Conservation (phyloP, 2,329 filamentous ascomycete species). For the Pestalotiopsis fici region DNA sequence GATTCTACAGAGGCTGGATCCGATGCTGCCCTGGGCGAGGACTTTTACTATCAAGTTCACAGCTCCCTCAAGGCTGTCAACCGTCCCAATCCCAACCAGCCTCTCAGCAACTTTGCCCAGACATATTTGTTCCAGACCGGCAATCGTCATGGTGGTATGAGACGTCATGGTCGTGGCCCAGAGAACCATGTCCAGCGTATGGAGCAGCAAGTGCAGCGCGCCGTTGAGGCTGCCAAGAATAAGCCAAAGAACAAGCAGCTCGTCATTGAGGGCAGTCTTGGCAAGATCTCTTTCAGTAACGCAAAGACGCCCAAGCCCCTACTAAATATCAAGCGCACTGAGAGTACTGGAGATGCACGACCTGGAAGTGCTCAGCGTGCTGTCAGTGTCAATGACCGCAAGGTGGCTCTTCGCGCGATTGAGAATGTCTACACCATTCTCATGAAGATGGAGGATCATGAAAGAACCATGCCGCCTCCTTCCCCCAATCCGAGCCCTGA, state of each 20-base stretch:
- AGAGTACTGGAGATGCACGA: slow-evolving; percentile 62
- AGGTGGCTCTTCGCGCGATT: slow-evolving; percentile 81
- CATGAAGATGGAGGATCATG: slow-evolving; percentile 94
- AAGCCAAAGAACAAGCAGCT: slow-evolving; percentile 98
- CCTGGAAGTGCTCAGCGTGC: slow-evolving; percentile 47
- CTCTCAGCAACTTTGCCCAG: slow-evolving; percentile 93
- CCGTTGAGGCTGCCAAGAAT: slow-evolving; percentile 94
- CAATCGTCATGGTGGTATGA: slow-evolving; percentile 72
- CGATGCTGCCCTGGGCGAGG: slow-evolving; percentile 82
- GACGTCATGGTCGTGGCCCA: slow-evolving; percentile 77
- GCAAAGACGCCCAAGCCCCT: slow-evolving; percentile 95
- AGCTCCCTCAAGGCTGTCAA: slow-evolving; percentile 90
- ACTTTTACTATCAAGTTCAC: slow-evolving; percentile 99
- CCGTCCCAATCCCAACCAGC: slow-evolving; percentile 88
- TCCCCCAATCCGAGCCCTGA: slow-evolving; percentile 65
- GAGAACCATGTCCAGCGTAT: slow-evolving; percentile 99
- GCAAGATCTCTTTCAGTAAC: slow-evolving; percentile 99
- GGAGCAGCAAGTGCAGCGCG: slow-evolving; percentile 98
- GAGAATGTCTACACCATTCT: slow-evolving; percentile 85
- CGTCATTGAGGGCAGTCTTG: slow-evolving; percentile 92
- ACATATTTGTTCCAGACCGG: slow-evolving; percentile 97
- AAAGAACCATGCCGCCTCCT: slow-evolving; percentile 70
- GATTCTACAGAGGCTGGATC: slow-evolving; percentile 78
- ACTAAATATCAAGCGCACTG: slow-evolving; percentile 89
- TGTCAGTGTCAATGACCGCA: slow-evolving; percentile 66